Percentiles rank a stretch among this genome's conserved stretches.
Conservation (phyloP, 228 moss, liverwort and hornwort genomes). For the Sphagnum magellanicum region DNA sequence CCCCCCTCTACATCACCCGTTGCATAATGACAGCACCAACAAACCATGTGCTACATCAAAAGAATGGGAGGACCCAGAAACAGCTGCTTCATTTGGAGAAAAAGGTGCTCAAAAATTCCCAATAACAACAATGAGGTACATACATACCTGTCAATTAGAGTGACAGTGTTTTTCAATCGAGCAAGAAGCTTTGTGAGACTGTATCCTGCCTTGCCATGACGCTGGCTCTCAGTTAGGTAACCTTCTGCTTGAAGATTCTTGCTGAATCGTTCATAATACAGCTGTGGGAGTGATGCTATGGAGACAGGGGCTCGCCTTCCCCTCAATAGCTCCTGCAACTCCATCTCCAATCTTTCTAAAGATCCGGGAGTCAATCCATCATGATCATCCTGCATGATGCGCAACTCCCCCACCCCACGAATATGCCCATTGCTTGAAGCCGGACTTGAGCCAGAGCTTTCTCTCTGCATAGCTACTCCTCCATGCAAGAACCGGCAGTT, state of each 20-base stretch:
- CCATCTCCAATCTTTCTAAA: constrained; percentile 85
- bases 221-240: constrained; percentile 92
- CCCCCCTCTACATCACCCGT: no score
- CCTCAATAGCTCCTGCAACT: constrained; percentile 87
- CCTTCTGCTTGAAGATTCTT: constrained; percentile 97
- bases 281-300: constrained; percentile 89
- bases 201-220: constrained; percentile 95
- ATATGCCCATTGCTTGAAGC: constrained; percentile 65
- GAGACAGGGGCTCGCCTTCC: constrained; percentile 93
- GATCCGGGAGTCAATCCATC: constrained; percentile 88
- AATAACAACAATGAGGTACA: not conserved
- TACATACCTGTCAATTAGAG: constrained; percentile 92
- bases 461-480: constrained; percentile 17
- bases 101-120: no score
- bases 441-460: constrained; percentile 70
- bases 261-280: constrained; percentile 90
- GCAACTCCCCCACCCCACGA: constrained; percentile 33
- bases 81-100: no score
- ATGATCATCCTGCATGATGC: constrained; percentile 29
- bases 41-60: no score
- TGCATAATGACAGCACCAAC: no score
- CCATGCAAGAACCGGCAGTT: constrained; percentile 95
- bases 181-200: constrained; percentile 91
- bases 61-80: no score
- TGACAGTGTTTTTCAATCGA: constrained; percentile 92